phyloP scores from a whole-genome alignment of 2,329 filamentous ascomycete genomes.

The Fusarium papillatum region DNA sequence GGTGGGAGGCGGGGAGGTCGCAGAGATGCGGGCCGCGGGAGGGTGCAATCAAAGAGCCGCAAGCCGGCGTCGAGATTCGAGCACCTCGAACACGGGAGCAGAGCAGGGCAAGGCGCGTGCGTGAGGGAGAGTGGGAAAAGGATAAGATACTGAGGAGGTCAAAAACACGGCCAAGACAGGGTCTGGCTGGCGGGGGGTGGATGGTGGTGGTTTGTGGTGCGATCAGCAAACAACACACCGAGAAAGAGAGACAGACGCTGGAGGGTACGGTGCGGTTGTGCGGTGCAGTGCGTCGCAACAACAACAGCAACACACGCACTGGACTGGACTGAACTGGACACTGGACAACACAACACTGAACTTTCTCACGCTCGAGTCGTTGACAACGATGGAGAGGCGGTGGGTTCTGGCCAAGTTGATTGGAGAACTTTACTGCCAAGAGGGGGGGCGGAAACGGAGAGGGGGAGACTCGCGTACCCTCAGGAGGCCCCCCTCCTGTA shows the following conservation, averaged over 20 bases:
- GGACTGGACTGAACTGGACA: not conserved
- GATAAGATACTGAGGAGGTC: slow-evolving; percentile 14
- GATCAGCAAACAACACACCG: slow-evolving; percentile 32
- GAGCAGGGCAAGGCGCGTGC: slow-evolving; percentile 16
- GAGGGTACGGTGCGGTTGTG: not conserved
- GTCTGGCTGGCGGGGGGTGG: slow-evolving; percentile 37
- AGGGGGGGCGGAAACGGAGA: slow-evolving; percentile 27
- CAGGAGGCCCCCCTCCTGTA: slow-evolving; percentile 21
- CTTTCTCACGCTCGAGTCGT: slow-evolving; percentile 17
- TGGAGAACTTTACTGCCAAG: slow-evolving; percentile 35
- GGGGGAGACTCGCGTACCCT: slow-evolving; percentile 8
- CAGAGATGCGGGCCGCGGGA: slow-evolving; percentile 40
- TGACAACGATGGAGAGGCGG: slow-evolving; percentile 37
- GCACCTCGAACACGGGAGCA: slow-evolving; percentile 23
- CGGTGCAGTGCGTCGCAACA: slow-evolving; percentile 33
- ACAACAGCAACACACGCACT: slow-evolving; percentile 18
- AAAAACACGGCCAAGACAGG: slow-evolving; percentile 33
- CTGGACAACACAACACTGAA: not conserved
- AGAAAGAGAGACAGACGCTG: slow-evolving; percentile 25
- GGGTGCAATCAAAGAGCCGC: slow-evolving; percentile 36
- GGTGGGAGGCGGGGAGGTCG: slow-evolving; percentile 33
- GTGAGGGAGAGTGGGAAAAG: slow-evolving; percentile 15
- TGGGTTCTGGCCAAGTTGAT: slow-evolving; percentile 43
- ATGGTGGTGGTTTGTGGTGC: slow-evolving; percentile 26
- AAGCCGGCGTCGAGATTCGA: slow-evolving; percentile 40